These are phyloP conservation scores for Backusella circina DNA, from an alignment of 192 early-diverging fungal species.

Conservation along the genomic window DNA sequence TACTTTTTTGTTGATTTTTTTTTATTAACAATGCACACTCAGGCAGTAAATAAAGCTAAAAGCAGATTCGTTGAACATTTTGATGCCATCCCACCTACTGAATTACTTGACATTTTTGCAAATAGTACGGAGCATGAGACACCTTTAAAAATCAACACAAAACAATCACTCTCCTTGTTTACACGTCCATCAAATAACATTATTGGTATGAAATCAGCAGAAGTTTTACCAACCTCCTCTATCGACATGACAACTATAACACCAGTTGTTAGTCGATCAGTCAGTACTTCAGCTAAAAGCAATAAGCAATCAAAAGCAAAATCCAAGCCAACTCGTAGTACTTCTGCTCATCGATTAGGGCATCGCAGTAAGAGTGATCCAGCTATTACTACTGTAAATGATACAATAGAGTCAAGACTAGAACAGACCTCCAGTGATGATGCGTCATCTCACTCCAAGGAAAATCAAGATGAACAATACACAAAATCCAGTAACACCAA, in stretches of 20 bases:
- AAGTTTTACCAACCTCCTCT: not conserved
- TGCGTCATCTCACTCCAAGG: not conserved
- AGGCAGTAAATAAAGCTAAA: not conserved
- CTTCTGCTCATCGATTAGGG: not conserved
- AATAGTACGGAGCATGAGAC: not conserved
- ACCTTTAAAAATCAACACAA: not conserved
- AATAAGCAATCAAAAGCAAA: not conserved
- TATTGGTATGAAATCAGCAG: not conserved
- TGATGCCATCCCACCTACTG: not conserved
- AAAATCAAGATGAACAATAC: not conserved
- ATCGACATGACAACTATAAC: not conserved
- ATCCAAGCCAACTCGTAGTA: not conserved
- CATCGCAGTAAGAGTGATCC: not conserved
- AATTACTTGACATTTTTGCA: not conserved
- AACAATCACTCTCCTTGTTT: not conserved
- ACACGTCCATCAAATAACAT: not conserved
- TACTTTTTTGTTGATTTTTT: not conserved
- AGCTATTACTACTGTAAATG: not conserved
- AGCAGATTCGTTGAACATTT: not conserved
- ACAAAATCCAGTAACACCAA: not conserved
- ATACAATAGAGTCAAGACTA: not conserved
- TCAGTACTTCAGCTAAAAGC: not conserved
- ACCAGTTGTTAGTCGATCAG: not conserved
- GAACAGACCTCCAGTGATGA: not conserved
- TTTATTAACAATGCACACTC: not conserved